These are phyloP conservation scores for Penicillium maclennaniae DNA, from an alignment of 495 filamentous ascomycete genomes.

Conservation along the genomic window DNA sequence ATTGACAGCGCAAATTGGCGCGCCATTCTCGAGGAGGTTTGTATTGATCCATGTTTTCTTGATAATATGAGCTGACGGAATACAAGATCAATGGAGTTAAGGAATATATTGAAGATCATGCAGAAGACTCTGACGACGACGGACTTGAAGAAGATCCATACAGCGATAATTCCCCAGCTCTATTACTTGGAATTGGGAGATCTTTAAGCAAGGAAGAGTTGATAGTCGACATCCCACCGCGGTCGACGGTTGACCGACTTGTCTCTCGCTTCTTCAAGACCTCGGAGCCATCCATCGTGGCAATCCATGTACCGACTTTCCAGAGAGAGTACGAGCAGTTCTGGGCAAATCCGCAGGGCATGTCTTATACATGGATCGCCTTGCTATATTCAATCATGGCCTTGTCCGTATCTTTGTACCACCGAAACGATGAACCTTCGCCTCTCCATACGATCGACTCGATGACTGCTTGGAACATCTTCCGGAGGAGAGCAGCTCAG, in stretches of 20 bases:
- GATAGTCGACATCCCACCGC: conserved; percentile 37
- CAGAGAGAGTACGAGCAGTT: conserved; percentile 39
- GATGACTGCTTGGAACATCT: conserved; percentile 19
- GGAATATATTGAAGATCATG: conserved; percentile 25
- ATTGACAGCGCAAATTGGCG: conserved; percentile 50
- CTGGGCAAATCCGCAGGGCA: conserved; percentile 29
- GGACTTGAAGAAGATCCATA: conserved; percentile 17
- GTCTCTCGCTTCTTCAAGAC: conserved; percentile 44
- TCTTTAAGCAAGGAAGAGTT: conserved; percentile 35
- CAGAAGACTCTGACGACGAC: conserved; percentile 25
- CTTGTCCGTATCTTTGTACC: conserved; percentile 27
- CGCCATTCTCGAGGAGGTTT: conserved; percentile 48
- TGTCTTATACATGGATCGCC: conserved; percentile 37
- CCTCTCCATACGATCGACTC: conserved; percentile 16
- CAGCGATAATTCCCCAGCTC: conserved; percentile 28
- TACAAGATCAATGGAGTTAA: conserved; percentile 37
- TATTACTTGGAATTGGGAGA: conserved; percentile 40
- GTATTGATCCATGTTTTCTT: conserved; percentile 10
- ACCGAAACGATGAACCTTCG: conserved; percentile 28
- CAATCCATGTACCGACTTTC: conserved; percentile 45
- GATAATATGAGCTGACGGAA: background rate
- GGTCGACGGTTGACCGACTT: conserved; percentile 40
- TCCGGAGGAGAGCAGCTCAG: conserved; percentile 28
- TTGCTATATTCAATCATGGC: conserved; percentile 35
- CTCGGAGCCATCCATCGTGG: conserved; percentile 39